A percentile compares a stretch with the other conserved stretches of the same genome.
These are phyloP conservation scores for Penicillium verhagenii DNA, from an alignment of 495 filamentous ascomycete genomes.

Conservation along the genomic window DNA sequence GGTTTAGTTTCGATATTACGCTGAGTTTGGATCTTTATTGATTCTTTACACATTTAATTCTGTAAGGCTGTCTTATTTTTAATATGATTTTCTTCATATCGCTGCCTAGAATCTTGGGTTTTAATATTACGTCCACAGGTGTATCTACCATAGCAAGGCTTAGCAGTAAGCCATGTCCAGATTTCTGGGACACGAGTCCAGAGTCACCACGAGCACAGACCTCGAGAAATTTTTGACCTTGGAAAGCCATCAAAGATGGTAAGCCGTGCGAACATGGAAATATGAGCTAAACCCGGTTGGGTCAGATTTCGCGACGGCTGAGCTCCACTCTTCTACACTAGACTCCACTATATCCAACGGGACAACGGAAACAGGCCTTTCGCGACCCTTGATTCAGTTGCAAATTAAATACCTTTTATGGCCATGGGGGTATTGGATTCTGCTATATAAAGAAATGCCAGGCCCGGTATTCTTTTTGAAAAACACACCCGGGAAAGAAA, in stretches of 20 bases:
- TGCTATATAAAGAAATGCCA: too few species aligned
- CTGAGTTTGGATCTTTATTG: background rate
- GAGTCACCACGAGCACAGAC: too few species aligned
- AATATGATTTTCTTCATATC: background rate
- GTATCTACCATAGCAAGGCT: too few species aligned
- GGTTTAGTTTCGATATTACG: background rate
- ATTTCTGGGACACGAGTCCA: background rate
- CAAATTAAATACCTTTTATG: background rate
- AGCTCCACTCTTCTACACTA: background rate
- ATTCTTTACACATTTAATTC: too few species aligned
- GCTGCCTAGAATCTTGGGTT: too few species aligned
- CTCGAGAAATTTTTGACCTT: background rate
- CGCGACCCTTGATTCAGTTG: background rate
- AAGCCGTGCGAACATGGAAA: background rate
- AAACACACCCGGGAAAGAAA: too few species aligned
- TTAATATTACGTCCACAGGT: too few species aligned
- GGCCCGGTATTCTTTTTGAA: too few species aligned
- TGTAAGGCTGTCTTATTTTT: too few species aligned
- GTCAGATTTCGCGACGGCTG: constrained; percentile 6
- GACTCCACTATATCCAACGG: background rate
- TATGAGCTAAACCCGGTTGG: background rate
- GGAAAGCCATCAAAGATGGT: background rate
- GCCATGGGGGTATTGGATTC: too few species aligned
- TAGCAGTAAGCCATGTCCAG: background rate
- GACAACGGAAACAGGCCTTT: background rate